These are phyloP conservation scores for Eucalyptus guilfoylei DNA, from an alignment of 345 rosid genomes.

Conservation along the genomic window DNA sequence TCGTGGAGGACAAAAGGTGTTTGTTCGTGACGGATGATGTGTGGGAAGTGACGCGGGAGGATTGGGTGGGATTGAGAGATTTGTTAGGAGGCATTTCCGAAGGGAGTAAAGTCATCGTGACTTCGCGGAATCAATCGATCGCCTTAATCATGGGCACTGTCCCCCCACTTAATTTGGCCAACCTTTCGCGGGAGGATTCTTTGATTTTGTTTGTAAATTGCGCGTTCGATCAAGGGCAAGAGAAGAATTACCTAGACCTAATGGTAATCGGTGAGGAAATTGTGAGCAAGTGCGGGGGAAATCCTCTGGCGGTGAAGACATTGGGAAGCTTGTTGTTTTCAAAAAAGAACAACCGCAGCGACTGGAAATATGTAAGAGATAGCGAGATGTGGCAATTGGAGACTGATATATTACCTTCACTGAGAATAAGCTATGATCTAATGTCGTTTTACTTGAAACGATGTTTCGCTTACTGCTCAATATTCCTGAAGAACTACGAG, in stretches of 20 bases:
- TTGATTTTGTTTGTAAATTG: background rate
- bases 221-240: constrained; percentile 3
- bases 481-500: constrained; percentile 2
- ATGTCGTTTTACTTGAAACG: constrained; percentile 16
- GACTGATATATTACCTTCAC: background rate
- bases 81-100: background rate
- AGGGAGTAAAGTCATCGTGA: background rate
- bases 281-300: constrained; percentile 11
- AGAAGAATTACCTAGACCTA: background rate
- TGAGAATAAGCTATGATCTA: constrained; percentile 10
- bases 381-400: constrained; percentile 10
- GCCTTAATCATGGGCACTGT: background rate
- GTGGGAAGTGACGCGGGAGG: background rate
- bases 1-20: background rate
- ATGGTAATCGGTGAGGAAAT: constrained; percentile 2
- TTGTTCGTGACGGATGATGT: constrained; percentile 4
- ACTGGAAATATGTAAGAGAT: background rate
- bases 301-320: constrained; percentile 9
- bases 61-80: background rate
- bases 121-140: background rate
- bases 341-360: background rate
- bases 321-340: background rate
- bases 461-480: constrained; percentile 16
- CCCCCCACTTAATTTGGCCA: background rate
- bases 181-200: background rate